These are phyloP conservation scores for Fusarium sublunatum DNA, from an alignment of 2,329 filamentous ascomycete species.

Conservation along the genomic window DNA sequence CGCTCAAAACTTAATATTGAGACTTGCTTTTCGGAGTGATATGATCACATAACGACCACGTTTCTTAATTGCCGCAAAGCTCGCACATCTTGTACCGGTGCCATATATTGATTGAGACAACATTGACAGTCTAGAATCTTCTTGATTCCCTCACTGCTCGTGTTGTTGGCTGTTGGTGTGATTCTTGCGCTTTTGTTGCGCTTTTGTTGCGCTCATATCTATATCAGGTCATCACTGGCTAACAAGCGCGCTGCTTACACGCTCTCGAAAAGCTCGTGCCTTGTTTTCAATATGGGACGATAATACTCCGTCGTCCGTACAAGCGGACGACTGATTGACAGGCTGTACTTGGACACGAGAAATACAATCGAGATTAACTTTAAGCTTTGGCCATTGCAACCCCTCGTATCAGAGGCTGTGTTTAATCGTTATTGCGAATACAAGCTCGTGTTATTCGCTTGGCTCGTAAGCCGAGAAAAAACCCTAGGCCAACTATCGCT, in stretches of 20 bases:
- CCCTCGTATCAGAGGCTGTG: neutral
- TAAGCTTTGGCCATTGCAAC: neutral
- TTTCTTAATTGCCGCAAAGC: constrained; percentile 9
- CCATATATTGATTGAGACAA: neutral
- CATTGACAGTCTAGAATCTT: constrained; percentile 4
- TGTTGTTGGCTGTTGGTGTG: neutral
- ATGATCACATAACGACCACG: constrained; percentile 5
- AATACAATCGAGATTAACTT: neutral
- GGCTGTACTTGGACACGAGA: neutral
- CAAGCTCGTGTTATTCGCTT: neutral
- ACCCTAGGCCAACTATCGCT: neutral
- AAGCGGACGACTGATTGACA: neutral
- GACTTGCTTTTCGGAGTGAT: neutral
- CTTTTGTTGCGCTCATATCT: constrained; percentile 1
- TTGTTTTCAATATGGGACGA: constrained; percentile 9
- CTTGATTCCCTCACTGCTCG: neutral
- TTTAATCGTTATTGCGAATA: neutral
- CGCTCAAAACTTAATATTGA: neutral
- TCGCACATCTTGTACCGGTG: constrained; percentile 1
- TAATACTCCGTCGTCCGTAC: neutral
- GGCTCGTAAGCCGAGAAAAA: neutral
- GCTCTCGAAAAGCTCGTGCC: constrained; percentile 3
- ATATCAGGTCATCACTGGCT: neutral
- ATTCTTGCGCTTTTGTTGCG: no score
- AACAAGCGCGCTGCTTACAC: neutral